These are phyloP conservation scores for Penicillium diatomitis DNA, from an alignment of 495 filamentous ascomycete species.

Conservation along the genomic window DNA sequence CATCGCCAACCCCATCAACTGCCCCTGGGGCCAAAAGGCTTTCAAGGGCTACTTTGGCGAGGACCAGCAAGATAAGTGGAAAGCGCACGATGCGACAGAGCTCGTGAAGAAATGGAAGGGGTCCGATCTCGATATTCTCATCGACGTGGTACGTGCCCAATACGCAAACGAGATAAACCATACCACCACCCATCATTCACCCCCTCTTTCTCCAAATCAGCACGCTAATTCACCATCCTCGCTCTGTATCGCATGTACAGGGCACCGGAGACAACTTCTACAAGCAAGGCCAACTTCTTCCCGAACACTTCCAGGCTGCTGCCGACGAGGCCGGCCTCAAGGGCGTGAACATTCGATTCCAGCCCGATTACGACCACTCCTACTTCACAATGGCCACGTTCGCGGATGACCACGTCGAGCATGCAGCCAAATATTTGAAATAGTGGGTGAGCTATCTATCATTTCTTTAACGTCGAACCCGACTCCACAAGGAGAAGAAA, in stretches of 20 bases:
- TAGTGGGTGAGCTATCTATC: conserved; percentile 35
- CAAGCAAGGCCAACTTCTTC: conserved; percentile 82
- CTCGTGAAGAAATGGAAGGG: conserved; percentile 63
- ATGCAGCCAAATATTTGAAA: conserved; percentile 75
- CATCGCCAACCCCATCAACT: conserved; percentile 76
- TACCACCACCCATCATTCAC: no score
- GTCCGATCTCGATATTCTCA: conserved; percentile 60
- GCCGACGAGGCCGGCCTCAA: conserved; percentile 60
- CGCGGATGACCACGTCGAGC: conserved; percentile 79
- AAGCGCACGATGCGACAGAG: conserved; percentile 87
- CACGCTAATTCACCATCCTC: background rate
- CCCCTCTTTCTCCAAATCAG: background rate
- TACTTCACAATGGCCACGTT: conserved; percentile 93
- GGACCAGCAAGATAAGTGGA: conserved; percentile 63
- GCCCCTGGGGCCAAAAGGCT: conserved; percentile 93
- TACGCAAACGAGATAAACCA: no score
- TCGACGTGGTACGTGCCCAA: conserved; percentile 60
- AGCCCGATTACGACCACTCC: conserved; percentile 90
- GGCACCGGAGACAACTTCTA: conserved; percentile 95
- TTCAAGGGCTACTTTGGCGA: conserved; percentile 84
- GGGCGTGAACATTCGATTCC: conserved; percentile 67
- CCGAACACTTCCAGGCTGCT: conserved; percentile 82
- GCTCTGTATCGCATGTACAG: no score
- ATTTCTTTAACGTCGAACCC: no score
- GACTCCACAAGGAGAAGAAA: no score